These are phyloP conservation scores for Penicillium atrosanguineum DNA, from an alignment of 495 filamentous ascomycete genomes.

Conservation along the genomic window DNA sequence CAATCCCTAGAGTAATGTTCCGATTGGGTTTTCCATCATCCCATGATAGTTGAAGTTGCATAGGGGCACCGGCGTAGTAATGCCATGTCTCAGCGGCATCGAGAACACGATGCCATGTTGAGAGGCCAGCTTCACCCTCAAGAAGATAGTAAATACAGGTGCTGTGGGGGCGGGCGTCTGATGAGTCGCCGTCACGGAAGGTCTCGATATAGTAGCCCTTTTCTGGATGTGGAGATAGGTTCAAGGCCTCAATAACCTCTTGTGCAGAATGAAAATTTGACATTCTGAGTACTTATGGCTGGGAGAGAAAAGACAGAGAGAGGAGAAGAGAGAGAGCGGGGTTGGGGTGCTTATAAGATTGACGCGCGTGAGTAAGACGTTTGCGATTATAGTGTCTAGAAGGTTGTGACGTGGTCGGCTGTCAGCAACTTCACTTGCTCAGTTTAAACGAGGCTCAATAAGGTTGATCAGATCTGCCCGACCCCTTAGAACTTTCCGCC, in stretches of 20 bases:
- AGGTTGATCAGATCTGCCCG: too few relatives aligned
- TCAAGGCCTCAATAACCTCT: slow-evolving; percentile 36
- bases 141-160: slow-evolving; percentile 52
- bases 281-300: not conserved
- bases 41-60: slow-evolving; percentile 36
- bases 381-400: too few relatives aligned
- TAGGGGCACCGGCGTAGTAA: slow-evolving; percentile 47
- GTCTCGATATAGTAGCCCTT: slow-evolving; percentile 48
- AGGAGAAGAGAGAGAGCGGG: too few relatives aligned
- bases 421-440: too few relatives aligned
- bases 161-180: slow-evolving; percentile 39
- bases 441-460: too few relatives aligned
- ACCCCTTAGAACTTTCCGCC: too few relatives aligned
- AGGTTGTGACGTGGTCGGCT: too few relatives aligned
- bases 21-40: slow-evolving; percentile 30
- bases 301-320: not conserved
- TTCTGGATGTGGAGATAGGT: slow-evolving; percentile 40
- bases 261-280: slow-evolving; percentile 10
- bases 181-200: slow-evolving; percentile 34
- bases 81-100: slow-evolving; percentile 50
- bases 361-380: too few relatives aligned
- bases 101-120: slow-evolving; percentile 44
- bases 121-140: slow-evolving; percentile 30
- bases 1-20: slow-evolving; percentile 8
- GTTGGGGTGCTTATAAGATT: too few relatives aligned